Conservation (phyloP, 2,329 filamentous ascomycete genomes). For the Fusarium guadeloupense region DNA sequence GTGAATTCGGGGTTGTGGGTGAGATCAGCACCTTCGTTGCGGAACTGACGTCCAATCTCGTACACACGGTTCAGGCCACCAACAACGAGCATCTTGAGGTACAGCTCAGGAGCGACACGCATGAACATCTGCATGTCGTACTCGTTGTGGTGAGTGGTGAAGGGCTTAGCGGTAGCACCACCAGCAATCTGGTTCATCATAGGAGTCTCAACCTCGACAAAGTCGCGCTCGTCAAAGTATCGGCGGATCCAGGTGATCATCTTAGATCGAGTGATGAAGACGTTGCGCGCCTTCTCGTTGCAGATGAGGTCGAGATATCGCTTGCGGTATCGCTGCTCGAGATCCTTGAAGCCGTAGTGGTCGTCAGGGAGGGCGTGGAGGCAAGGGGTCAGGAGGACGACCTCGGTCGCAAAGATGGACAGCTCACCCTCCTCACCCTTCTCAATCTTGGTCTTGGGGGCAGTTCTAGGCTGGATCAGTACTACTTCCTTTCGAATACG, state of each 20-base stretch:
- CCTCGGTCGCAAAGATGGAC: slow-evolving; percentile 89
- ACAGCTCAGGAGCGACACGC: slow-evolving; percentile 93
- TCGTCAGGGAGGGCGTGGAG: slow-evolving; percentile 80
- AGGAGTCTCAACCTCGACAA: slow-evolving; percentile 94
- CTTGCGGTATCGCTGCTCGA: slow-evolving; percentile 92
- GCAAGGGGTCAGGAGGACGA: slow-evolving; percentile 88
- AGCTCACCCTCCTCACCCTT: slow-evolving; percentile 81
- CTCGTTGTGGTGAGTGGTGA: slow-evolving; percentile 96
- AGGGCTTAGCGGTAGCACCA: slow-evolving; percentile 92
- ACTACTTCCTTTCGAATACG: background rate
- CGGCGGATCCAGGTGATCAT: slow-evolving; percentile 88
- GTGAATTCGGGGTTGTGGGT: slow-evolving; percentile 99
- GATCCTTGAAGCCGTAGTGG: slow-evolving; percentile 94
- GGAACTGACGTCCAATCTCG: slow-evolving; percentile 94
- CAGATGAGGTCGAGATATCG: slow-evolving; percentile 96
- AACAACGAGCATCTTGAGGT: slow-evolving; percentile 95
- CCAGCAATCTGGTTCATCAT: slow-evolving; percentile 98
- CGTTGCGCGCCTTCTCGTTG: slow-evolving; percentile 86
- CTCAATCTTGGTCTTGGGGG: slow-evolving; percentile 87
- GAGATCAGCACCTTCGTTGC: slow-evolving; percentile 77
- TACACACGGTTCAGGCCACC: slow-evolving; percentile 95
- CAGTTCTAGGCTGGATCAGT: slow-evolving; percentile 66
- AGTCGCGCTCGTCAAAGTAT: slow-evolving; percentile 88
- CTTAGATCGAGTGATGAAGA: slow-evolving; percentile 85
- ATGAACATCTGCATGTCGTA: slow-evolving; percentile 94